phyloP scores from a whole-genome alignment of 1,139 yeast genomes.

The Kodamaea suecica region DNA sequence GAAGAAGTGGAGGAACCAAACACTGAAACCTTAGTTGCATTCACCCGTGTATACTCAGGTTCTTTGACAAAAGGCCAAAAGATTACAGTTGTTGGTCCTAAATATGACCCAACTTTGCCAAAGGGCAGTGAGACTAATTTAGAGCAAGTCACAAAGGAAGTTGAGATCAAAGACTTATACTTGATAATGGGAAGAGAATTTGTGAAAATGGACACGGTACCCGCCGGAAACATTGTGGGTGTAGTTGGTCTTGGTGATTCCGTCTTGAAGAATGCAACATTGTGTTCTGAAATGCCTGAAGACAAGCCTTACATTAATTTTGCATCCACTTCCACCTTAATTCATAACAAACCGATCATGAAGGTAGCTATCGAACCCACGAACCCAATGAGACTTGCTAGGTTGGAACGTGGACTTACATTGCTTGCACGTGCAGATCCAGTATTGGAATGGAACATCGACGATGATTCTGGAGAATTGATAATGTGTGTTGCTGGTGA shows the following conservation, averaged over 20 bases:
- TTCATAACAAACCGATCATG: constrained; percentile 77
- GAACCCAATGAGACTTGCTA: constrained; percentile 75
- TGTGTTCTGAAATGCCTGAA: constrained; percentile 46
- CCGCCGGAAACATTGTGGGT: constrained; percentile 95
- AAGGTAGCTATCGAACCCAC: constrained; percentile 93
- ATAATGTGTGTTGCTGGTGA: constrained; percentile 96
- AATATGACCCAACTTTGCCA: constrained; percentile 72
- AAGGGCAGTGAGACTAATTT: constrained; percentile 37
- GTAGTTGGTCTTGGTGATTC: constrained; percentile 86
- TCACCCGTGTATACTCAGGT: constrained; percentile 88
- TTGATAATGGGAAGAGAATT: constrained; percentile 92
- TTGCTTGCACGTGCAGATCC: constrained; percentile 87
- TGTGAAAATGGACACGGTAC: constrained; percentile 72
- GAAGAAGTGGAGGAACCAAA: constrained; percentile 44
- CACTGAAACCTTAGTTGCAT: constrained; percentile 73
- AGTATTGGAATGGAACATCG: constrained; percentile 80
- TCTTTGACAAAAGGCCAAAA: constrained; percentile 70
- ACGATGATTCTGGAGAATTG: constrained; percentile 83
- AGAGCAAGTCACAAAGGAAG: constrained; percentile 46
- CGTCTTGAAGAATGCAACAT: constrained; percentile 82
- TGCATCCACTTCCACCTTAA: constrained; percentile 56
- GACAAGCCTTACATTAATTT: constrained; percentile 65
- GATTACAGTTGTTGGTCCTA: constrained; percentile 78
- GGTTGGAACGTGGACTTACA: constrained; percentile 73
- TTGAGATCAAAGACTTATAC: constrained; percentile 63